A percentile compares a stretch with the other conserved stretches of the same genome.
Conservation (phyloP, 2,329 filamentous ascomycete genomes). For the Ceratocystis cacaofunesta region DNA sequence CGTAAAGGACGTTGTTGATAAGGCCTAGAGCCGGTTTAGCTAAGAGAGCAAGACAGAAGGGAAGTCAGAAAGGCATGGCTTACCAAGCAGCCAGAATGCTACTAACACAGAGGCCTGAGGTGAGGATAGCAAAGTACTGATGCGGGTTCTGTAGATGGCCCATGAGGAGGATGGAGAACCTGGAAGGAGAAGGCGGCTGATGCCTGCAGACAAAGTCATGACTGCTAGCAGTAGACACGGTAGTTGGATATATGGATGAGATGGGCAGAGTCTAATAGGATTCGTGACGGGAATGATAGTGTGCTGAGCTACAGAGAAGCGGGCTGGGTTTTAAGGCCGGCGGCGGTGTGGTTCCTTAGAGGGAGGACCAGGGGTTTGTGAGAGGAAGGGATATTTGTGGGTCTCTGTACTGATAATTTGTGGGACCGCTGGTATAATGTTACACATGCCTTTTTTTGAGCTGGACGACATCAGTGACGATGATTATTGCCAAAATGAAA, state of each 20-base stretch:
- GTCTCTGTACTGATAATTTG: neutral
- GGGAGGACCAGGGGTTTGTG: neutral
- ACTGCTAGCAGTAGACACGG: neutral
- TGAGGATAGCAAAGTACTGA: constrained; percentile 48
- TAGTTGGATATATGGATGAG: neutral
- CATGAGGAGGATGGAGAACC: constrained; percentile 51
- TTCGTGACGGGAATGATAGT: neutral
- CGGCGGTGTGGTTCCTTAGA: neutral
- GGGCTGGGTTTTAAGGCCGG: neutral
- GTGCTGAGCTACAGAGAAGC: neutral
- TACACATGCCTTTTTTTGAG: neutral
- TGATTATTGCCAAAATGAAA: no score
- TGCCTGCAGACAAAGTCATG: neutral
- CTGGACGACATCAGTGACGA: neutral
- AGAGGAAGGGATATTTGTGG: neutral
- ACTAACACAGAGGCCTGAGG: constrained; percentile 56
- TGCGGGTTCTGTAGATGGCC: constrained; percentile 53
- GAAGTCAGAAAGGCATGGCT: neutral
- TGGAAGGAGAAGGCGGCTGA: constrained; percentile 39
- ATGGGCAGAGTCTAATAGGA: neutral
- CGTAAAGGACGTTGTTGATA: constrained; percentile 96
- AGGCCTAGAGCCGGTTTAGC: constrained; percentile 22
- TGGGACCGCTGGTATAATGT: neutral
- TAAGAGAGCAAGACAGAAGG: neutral
- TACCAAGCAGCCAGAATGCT: constrained; percentile 93